Base-by-base conservation (phyloP, 495 filamentous ascomycete species). In the Aspergillus wentii region DNA sequence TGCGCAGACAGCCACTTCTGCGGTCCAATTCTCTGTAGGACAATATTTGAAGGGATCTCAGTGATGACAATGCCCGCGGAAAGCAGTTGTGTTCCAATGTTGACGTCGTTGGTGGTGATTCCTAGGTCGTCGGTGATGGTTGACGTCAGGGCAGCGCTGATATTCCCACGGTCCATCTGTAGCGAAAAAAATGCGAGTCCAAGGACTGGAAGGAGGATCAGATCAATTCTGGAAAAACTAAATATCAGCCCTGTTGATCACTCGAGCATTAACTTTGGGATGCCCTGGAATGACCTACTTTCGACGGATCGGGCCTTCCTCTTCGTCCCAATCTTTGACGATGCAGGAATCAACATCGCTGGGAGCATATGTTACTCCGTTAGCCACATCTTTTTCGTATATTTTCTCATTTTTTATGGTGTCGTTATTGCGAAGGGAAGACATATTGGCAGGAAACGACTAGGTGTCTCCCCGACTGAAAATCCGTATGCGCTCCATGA, bases 121-220 rank as follows among this genome's bases (percentile, higher is more conserved):
- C 62, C 54, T 8, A 79, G 57, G 37, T 80, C 77, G 17, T 60
- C 35, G 2, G 70, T 69, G 41, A 80, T 74, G 35, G 59, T 64
- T 8, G 59, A 67, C 11, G 76, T 79, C 14, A 73, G 35, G 5
- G 65, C 67, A 25, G 56, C 68, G 40, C 68, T 66, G 47, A 75
- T 72, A 33, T 75, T 75, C 3, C 65, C 68, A 5, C 74, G 60
- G 40, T 79, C 76, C 29, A 78, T 53, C 33, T 79, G 75, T 5
- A 79, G 43, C n/a, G 71, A 53, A 47, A 82, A 81, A 40, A 83
- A 76, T 5, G 71, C 74, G 9, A 80, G 45, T 4, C 67, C 68
- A 8, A 79, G 57, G 15, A 72, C 55, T 1, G 75, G 74, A n/a
- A 79, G 48, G 5, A 74, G 38, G 38, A 73, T 69, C 3, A 71